Evolutionary conservation across 2,329 filamentous ascomycete genomes (phyloP), one percentile per base, ranked within the genome.

Genomic region (Penicillium sp.): DNA sequence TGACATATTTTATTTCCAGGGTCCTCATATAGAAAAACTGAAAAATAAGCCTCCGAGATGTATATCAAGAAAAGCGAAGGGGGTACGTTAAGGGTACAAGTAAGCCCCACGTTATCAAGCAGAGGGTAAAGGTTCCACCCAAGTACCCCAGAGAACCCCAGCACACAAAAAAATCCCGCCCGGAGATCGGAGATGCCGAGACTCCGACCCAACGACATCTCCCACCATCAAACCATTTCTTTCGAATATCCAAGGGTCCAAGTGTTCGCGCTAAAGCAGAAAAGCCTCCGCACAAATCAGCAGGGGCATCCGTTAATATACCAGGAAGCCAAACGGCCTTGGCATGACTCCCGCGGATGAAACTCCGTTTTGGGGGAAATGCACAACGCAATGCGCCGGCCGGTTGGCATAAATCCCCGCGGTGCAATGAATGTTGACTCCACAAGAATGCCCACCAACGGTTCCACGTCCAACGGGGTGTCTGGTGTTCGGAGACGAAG

Each of bases 281-380:
- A 24, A 24, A 33, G 5, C 46, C 21, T 31, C 29, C 27, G 24
- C 19, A 29, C 21, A 22, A 31, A 39, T 14, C 3, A 55, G n/a
- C 26, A 41, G 21, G 22, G 24, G 33, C 37, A 39, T 39, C 31
- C 27, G 37, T 35, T 29, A 41, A 29, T 24, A 22, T 27, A 27
- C 37, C 37, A 43, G 51, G 48, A 41, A 10, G n/a, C 35, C 16
- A 35, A 14, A 46, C 57, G 48, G 61, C 58, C 61, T 65, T 65
- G 63, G 63, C 63, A 61, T 64, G 54, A 64, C 45, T 44, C 22
- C 31, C 53, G 44, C 50, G 55, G 49, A 54, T 56, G 50, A 58
- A 19, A 46, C 26, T 39, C 47, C 41, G 19, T 37, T 41, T 10
- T 41, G 55, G 55, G 53, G 59, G 48, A 57, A 55, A 63, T 63